Evolutionary conservation across 495 filamentous ascomycete species (phyloP).

Genomic region (Xylaria curta): DNA sequence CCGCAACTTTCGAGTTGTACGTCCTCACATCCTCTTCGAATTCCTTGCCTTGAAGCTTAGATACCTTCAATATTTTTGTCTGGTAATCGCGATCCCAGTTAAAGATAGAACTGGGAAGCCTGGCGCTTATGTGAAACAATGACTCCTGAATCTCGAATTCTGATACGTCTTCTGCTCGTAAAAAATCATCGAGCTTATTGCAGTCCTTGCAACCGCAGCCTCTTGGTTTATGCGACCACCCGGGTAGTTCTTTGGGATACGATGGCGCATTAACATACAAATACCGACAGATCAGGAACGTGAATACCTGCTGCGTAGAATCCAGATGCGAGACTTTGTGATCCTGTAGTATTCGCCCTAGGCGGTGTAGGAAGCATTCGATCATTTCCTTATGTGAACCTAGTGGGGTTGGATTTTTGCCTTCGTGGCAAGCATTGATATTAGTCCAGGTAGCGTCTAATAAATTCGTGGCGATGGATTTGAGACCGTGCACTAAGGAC

Average conservation of each 20-base stretch:
- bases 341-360: neutral
- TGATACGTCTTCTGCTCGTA: neutral
- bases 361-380: neutral
- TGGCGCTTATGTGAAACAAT: too few relatives aligned
- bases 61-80: neutral
- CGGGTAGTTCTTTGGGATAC: neutral
- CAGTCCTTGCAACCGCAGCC: neutral
- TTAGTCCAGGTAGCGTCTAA: neutral
- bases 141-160: neutral
- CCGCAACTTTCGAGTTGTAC: neutral
- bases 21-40: neutral
- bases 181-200: neutral
- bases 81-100: neutral
- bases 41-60: neutral
- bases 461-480: neutral
- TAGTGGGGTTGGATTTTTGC: neutral
- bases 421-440: neutral
- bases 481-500: neutral
- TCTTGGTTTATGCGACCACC: neutral
- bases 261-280: neutral
- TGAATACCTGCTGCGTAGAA: neutral
- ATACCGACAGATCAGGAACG: neutral
- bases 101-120: neutral
- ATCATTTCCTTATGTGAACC: neutral
- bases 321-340: too few relatives aligned